Evolutionary conservation across 495 filamentous ascomycete genomes (phyloP).

Genomic region (Trichoderma erinaceum): DNA sequence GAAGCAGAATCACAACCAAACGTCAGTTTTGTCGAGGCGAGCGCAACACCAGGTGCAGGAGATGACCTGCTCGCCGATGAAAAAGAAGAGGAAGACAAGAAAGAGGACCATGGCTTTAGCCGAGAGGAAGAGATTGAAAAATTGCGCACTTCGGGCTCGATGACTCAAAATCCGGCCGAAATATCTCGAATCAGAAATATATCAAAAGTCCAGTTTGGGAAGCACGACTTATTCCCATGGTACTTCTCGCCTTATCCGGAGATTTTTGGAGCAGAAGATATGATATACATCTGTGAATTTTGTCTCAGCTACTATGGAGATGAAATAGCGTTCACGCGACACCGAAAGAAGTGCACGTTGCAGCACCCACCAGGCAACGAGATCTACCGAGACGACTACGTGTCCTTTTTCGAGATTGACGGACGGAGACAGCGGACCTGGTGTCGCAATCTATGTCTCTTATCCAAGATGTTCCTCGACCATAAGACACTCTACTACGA

Average conservation of each 20-base stretch:
- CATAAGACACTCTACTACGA: constrained; percentile 99
- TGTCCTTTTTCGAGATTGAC: constrained; percentile 97
- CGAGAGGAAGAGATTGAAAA: constrained; percentile 95
- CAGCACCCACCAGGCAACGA: constrained; percentile 95
- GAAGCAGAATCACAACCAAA: constrained; percentile 33
- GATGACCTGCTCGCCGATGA: constrained; percentile 62
- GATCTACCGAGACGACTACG: constrained; percentile 90
- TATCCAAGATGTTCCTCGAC: constrained; percentile 94
- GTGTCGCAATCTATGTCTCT: constrained; percentile 92
- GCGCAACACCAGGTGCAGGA: constrained; percentile 42
- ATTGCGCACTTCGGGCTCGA: constrained; percentile 84
- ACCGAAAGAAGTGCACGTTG: constrained; percentile 85
- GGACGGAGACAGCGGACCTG: constrained; percentile 90
- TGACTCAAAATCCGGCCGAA: constrained; percentile 98
- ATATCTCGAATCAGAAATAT: constrained; percentile 95
- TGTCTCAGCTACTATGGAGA: constrained; percentile 87
- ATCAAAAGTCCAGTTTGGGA: constrained; percentile 85
- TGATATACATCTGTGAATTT: constrained; percentile 96
- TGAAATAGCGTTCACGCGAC: constrained; percentile 69
- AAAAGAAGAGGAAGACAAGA: constrained; percentile 36
- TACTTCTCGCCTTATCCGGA: constrained; percentile 97
- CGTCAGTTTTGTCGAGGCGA: constrained; percentile 28
- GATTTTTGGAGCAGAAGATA: constrained; percentile 74
- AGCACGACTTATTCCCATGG: constrained; percentile 90
- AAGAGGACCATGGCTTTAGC: constrained; percentile 51